These are phyloP conservation scores for Punica granatum DNA, from an alignment of 345 rosid species.

Conservation along the genomic window DNA sequence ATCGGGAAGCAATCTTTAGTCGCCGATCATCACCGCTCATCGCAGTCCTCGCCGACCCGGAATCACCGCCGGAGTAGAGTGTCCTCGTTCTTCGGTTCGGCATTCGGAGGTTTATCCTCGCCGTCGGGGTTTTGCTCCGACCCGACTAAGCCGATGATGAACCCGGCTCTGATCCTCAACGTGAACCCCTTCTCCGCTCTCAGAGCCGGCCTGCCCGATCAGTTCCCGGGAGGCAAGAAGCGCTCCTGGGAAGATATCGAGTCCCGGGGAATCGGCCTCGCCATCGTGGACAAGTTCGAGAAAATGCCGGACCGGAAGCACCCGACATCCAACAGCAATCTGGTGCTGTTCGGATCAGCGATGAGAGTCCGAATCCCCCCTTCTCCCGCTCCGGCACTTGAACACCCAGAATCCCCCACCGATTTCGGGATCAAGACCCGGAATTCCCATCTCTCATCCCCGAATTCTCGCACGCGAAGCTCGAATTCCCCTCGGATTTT, in stretches of 20 bases:
- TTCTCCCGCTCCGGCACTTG: slow-evolving; percentile 11
- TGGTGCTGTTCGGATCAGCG: slow-evolving; percentile 46
- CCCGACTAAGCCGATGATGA: slow-evolving; percentile 27
- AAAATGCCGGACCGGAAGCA: slow-evolving; percentile 14
- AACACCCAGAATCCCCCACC: slow-evolving; percentile 21
- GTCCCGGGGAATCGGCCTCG: slow-evolving; percentile 12
- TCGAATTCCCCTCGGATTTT: slow-evolving; percentile 1
- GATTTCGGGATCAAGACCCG: slow-evolving; percentile 51
- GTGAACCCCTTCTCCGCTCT: slow-evolving; percentile 25
- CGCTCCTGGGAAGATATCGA: slow-evolving; percentile 6
- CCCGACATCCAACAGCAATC: slow-evolving; percentile 33
- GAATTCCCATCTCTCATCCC: slow-evolving; percentile 18
- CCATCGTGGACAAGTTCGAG: slow-evolving; percentile 26
- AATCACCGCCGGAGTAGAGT: slow-evolving; percentile 15
- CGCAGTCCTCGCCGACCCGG: slow-evolving; percentile 21
- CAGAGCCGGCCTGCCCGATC: background rate
- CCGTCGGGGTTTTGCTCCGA: slow-evolving; percentile 33
- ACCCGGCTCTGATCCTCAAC: slow-evolving; percentile 64
- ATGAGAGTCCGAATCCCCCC: slow-evolving; percentile 47
- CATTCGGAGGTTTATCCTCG: slow-evolving; percentile 37
- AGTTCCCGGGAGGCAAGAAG: background rate
- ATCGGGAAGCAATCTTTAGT: slow-evolving; percentile 50
- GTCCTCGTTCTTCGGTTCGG: slow-evolving; percentile 41
- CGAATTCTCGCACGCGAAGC: slow-evolving; percentile 20
- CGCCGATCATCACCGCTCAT: slow-evolving; percentile 42